Percentiles rank a stretch among this genome's conserved stretches.
Conservation (phyloP, 352 stramenopile species). For the Phytophthora agathidicida region DNA sequence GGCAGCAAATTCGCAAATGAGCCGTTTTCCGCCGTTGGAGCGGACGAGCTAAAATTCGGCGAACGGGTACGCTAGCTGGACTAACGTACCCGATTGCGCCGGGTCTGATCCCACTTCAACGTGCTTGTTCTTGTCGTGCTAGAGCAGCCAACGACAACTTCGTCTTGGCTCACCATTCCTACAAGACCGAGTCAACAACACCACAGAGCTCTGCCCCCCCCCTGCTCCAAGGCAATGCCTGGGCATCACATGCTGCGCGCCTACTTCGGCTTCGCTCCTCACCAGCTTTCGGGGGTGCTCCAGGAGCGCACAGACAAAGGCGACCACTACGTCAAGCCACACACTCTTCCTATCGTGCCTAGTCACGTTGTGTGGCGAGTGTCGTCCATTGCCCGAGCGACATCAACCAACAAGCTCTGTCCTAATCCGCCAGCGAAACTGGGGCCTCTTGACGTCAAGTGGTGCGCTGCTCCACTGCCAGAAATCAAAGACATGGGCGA, state of each 20-base stretch:
- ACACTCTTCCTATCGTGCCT: constrained; percentile 25
- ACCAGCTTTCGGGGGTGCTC: constrained; percentile 23
- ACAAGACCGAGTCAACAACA: constrained; percentile 1
- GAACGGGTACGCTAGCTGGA: too few relatives aligned
- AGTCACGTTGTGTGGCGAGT: constrained; percentile 24
- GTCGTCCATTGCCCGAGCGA: constrained; percentile 3
- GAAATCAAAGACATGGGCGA: constrained; percentile 46
- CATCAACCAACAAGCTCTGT: constrained; percentile 3
- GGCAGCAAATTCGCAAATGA: constrained; percentile 22
- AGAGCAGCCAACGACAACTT: too few relatives aligned
- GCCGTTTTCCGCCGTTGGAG: not conserved
- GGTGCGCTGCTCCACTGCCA: constrained; percentile 30
- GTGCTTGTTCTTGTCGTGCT: too few relatives aligned
- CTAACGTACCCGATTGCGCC: too few relatives aligned
- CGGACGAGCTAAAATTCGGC: too few relatives aligned
- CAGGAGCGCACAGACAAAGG: constrained; percentile 23
- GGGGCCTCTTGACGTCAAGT: constrained; percentile 13
- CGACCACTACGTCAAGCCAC: constrained; percentile 11
- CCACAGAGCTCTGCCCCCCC: not conserved
- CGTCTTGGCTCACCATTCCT: constrained; percentile 8
- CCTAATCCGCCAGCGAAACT: constrained; percentile 4
- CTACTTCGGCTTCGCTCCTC: constrained; percentile 28
- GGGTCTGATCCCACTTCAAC: not conserved
- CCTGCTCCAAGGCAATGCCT: constrained; percentile 13
- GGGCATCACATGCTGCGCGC: constrained; percentile 13